Conservation (phyloP, 1,284 basidiomycete species). For the Papiliotrema fonsecae region DNA sequence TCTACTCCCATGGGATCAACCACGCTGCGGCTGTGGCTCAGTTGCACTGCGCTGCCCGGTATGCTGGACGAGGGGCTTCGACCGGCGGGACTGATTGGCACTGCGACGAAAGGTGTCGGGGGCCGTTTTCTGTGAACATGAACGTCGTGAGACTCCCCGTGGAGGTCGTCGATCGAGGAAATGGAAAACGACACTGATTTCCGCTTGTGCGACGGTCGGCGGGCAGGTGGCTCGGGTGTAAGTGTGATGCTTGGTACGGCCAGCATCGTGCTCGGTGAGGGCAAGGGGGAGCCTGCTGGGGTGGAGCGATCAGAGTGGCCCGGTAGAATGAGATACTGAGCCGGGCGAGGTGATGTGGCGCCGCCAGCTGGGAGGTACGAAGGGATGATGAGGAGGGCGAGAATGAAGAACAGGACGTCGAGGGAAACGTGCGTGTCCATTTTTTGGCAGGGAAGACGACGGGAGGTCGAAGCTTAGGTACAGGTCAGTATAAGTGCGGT, state of each 20-base stretch:
- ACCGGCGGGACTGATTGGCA: constrained; percentile 8
- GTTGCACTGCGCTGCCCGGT: constrained; percentile 2
- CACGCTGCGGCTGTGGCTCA: constrained; percentile 15
- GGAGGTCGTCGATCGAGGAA: constrained; percentile 25
- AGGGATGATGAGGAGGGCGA: constrained; percentile 20
- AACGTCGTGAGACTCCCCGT: not conserved
- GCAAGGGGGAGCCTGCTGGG: constrained; percentile 2
- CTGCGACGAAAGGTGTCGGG: constrained; percentile 27
- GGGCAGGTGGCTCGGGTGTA: constrained; percentile 7
- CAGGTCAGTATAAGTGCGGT: no score
- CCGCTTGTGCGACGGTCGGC: constrained; percentile 16
- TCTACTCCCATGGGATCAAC: constrained; percentile 30
- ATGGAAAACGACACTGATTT: constrained; percentile 35
- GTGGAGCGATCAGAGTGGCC: constrained; percentile 5
- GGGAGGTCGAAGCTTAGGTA: no score
- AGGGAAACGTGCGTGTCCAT: constrained; percentile 19
- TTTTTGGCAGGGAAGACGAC: no score
- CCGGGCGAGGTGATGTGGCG: constrained; percentile 3
- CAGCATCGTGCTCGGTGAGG: not conserved
- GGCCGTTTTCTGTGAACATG: constrained; percentile 15
- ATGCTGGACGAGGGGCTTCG: not conserved
- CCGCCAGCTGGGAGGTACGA: not conserved
- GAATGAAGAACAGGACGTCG: constrained; percentile 25
- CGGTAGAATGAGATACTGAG: not conserved
- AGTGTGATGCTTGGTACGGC: constrained; percentile 19